Evolutionary conservation across 345 rosid genomes (phyloP).

Genomic region (Sonneratia alba): DNA sequence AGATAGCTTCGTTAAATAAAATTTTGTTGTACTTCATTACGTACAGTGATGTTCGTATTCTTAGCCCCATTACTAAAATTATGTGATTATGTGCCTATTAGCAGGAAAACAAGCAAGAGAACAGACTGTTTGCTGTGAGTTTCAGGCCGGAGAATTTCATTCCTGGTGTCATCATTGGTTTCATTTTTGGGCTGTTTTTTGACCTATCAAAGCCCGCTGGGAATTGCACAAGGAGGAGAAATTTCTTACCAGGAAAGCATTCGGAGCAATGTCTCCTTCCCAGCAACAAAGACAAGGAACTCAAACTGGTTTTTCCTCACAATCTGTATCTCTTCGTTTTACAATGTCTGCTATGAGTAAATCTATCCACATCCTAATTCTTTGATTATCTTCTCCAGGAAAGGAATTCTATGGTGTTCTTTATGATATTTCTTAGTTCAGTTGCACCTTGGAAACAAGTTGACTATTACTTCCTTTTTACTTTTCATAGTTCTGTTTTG

Average conservation of each 20-base stretch:
- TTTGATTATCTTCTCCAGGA: not conserved
- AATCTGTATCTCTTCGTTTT: not conserved
- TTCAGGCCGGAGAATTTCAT: conserved; percentile 69
- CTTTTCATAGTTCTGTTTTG: conserved; percentile 8
- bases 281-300: conserved; percentile 44
- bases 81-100: conserved; percentile 7
- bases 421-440: not conserved
- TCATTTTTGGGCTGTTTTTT: conserved; percentile 65
- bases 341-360: not conserved
- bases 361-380: not conserved
- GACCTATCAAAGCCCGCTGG: conserved; percentile 54
- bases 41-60: not conserved
- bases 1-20: not conserved
- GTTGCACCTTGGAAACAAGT: not conserved
- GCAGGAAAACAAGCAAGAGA: conserved; percentile 39
- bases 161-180: conserved; percentile 77
- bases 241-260: conserved; percentile 44
- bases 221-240: conserved; percentile 38
- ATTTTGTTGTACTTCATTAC: not conserved
- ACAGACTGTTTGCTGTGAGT: conserved; percentile 45
- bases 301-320: conserved; percentile 55
- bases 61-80: conserved; percentile 1
- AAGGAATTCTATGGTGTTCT: not conserved
- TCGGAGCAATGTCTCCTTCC: conserved; percentile 30
- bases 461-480: not conserved